Conservation (phyloP, 2,329 filamentous ascomycete species). For the Onygena corvina region DNA sequence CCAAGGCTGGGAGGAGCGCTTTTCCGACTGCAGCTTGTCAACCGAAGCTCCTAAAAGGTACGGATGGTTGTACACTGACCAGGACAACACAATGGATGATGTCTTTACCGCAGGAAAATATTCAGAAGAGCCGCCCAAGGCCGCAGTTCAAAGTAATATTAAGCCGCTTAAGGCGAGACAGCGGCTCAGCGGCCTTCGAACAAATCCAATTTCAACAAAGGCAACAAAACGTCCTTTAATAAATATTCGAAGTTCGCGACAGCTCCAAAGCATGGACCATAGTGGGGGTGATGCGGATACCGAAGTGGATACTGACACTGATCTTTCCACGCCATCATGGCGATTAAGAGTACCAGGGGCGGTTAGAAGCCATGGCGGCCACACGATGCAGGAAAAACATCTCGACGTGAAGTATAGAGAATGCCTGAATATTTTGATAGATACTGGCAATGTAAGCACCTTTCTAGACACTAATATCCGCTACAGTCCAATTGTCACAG, state of each 20-base stretch:
- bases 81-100: too few relatives aligned
- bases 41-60: too few relatives aligned
- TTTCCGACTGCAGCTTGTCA: too few relatives aligned
- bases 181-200: neutral
- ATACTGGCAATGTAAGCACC: constrained; percentile 23
- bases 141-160: neutral
- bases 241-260: neutral
- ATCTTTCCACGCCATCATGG: neutral
- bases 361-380: neutral
- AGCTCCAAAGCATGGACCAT: neutral
- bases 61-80: too few relatives aligned
- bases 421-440: constrained; percentile 19
- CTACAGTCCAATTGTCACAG: too few relatives aligned
- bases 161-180: neutral
- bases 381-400: neutral
- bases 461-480: too few relatives aligned
- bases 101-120: too few relatives aligned
- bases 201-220: neutral
- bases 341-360: neutral
- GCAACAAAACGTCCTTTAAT: neutral
- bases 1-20: too few relatives aligned
- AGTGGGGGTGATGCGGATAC: neutral
- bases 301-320: neutral
- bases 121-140: neutral
- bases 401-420: neutral